Conservation (phyloP, 78 protist species). For the Protostelium mycophagum region DNA sequence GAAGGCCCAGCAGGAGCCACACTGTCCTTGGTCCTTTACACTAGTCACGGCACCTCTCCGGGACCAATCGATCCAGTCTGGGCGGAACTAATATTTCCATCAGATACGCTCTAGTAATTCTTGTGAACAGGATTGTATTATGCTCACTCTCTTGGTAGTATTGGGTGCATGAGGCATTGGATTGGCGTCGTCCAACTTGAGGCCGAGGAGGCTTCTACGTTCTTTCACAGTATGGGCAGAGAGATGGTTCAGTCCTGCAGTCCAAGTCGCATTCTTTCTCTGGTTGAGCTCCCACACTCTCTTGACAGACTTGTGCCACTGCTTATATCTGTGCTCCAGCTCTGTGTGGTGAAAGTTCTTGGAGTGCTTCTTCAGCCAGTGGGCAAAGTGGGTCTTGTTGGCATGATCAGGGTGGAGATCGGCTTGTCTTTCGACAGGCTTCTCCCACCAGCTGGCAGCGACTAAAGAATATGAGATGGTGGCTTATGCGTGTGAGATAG, state of each 20-base stretch:
- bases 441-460: neutral
- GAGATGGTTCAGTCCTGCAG: neutral
- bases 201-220: neutral
- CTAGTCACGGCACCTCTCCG: conserved; percentile 59
- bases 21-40: conserved; percentile 76
- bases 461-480: no score
- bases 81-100: neutral
- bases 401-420: neutral
- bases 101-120: no score
- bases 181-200: neutral
- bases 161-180: neutral
- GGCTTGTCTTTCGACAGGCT: neutral
- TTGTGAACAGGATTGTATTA: neutral
- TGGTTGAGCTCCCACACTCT: neutral
- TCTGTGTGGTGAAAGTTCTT: neutral
- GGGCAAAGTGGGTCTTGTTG: neutral
- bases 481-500: no score
- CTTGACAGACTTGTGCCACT: neutral
- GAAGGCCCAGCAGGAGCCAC: conserved; percentile 87
- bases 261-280: neutral
- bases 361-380: neutral
- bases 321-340: neutral
- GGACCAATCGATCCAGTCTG: conserved; percentile 63
- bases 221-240: neutral
- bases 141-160: neutral